Base-by-base conservation (phyloP, 257 asterid genomes). In the Fraxinus americana region DNA sequence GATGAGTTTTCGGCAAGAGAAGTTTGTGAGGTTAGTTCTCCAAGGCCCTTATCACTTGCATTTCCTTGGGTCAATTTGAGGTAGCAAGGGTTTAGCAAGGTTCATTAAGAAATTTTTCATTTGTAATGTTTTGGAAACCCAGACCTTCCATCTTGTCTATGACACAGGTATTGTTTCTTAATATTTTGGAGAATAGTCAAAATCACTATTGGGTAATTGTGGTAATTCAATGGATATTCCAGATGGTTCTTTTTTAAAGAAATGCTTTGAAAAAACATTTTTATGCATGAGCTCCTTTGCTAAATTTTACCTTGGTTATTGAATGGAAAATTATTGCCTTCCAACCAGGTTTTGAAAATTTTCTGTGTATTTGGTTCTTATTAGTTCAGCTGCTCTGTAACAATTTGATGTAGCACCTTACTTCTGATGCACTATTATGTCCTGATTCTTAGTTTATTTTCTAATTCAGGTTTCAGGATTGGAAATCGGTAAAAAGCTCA, bases 21-120 rank as follows among this genome's bases (percentile, higher is more conserved):
- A 89, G 87, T 85, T 89, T 82, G 97, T 92, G 79, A 92, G 98
- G 98, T 92, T 83, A 78, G 97, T 83, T 87, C 13, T 59, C 30
- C 30, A 1, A 34, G 25, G 52, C 77, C 76, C 76, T 38, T 57
- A 39, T 19, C 43, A 23, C 71, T 71, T 73, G 71, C 36, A 80
- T 73, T 29, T 72, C 38, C 32, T 32, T 48, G 77, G 21, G 45
- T 27, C 23, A 48, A 14, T 80, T 75, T 9, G 71, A 66, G 73
- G 66, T 63, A 35, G 66, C 72, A 13, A 45, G 19, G 54, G 54
- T 45, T 13, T 45, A 19, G 0, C 54, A 13, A 45, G 19, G 54
- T 14, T 45, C 54, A 45, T 13, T 45, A 45, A 45, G 54, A 45
- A 41, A 13, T 45, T 45, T 45, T 5, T 45, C 19, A 45, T 3